Percentiles rank a stretch among this genome's conserved stretches.
These are phyloP conservation scores for Ballota nigra DNA, from an alignment of 257 asterid genomes.

Conservation along the genomic window DNA sequence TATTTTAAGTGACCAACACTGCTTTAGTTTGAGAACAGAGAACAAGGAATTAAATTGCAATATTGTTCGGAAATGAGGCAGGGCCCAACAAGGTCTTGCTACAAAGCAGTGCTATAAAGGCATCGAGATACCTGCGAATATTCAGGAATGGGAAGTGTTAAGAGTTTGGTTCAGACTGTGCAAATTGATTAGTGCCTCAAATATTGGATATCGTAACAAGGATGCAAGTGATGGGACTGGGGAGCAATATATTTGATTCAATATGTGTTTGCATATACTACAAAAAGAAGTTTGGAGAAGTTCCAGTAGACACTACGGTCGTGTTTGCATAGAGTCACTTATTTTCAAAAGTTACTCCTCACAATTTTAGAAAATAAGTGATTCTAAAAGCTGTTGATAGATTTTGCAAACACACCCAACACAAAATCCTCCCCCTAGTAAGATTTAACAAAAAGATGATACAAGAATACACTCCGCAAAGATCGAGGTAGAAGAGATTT, in stretches of 20 bases:
- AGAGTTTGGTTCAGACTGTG: neutral
- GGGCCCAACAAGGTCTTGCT: conserved; percentile 1
- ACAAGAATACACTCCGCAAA: neutral
- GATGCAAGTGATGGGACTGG: neutral
- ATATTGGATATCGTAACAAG: neutral
- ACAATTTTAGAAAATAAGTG: neutral
- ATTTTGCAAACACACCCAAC: neutral
- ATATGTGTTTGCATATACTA: too few relatives aligned
- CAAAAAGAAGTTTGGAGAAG: neutral
- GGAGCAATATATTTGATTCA: neutral
- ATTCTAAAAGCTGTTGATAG: neutral
- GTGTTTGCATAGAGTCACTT: neutral
- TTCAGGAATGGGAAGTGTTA: conserved; percentile 23
- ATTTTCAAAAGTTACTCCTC: too few relatives aligned
- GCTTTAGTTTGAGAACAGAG: conserved; percentile 16
- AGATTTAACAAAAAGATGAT: neutral
- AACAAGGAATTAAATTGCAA: conserved; percentile 12
- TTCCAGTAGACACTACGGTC: neutral
- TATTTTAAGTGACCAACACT: conserved; percentile 13
- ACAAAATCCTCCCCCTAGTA: neutral
- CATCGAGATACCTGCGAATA: conserved; percentile 52
- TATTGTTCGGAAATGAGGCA: conserved; percentile 4
- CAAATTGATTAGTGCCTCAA: neutral
- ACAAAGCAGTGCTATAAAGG: conserved; percentile 46
- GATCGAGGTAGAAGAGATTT: neutral